A percentile compares a stretch with the other conserved stretches of the same genome.
phyloP scores from a whole-genome alignment of 1,284 basidiomycete genomes.

The Austroboletus novae-zelandiae region DNA sequence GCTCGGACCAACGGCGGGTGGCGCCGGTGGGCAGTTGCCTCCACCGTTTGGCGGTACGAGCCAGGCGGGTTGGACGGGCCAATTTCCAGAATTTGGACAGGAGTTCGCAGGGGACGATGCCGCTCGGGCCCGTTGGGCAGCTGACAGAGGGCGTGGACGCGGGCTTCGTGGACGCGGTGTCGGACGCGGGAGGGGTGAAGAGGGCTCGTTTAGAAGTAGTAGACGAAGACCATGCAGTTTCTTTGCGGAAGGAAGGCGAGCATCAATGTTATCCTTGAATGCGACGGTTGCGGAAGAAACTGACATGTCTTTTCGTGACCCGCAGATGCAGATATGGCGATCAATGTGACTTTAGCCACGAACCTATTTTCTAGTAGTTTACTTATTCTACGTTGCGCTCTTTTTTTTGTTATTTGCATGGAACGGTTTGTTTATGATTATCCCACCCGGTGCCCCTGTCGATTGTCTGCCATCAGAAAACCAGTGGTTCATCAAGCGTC shows the following conservation, averaged over 20 bases:
- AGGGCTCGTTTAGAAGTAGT: slow-evolving; percentile 64
- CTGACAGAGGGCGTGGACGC: slow-evolving; percentile 39
- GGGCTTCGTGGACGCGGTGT: slow-evolving; percentile 37
- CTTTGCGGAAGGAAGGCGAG: slow-evolving; percentile 87
- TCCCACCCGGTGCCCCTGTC: slow-evolving; percentile 10
- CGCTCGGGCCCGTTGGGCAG: slow-evolving; percentile 40
- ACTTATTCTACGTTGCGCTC: slow-evolving; percentile 1
- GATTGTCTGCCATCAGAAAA: background rate
- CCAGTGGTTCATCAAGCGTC: slow-evolving; percentile 1
- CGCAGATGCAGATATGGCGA: slow-evolving; percentile 83
- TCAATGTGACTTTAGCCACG: slow-evolving; percentile 80
- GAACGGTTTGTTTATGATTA: slow-evolving; percentile 10
- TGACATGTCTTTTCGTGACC: slow-evolving; percentile 45
- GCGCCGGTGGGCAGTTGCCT: slow-evolving; percentile 19
- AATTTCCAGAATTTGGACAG: slow-evolving; percentile 36
- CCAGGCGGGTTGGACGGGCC: slow-evolving; percentile 29
- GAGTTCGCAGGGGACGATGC: slow-evolving; percentile 37
- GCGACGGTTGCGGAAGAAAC: slow-evolving; percentile 38
- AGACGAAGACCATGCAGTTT: slow-evolving; percentile 85
- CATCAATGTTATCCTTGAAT: slow-evolving; percentile 42
- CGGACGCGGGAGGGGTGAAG: slow-evolving; percentile 43
- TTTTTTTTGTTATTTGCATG: slow-evolving; percentile 10
- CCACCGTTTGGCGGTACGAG: slow-evolving; percentile 24
- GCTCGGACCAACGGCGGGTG: slow-evolving; percentile 23
- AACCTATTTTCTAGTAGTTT: slow-evolving; percentile 35